Evolutionary conservation across 2,329 filamentous ascomycete genomes (phyloP).

Genomic region (Zymoseptoria pseudotritici): DNA sequence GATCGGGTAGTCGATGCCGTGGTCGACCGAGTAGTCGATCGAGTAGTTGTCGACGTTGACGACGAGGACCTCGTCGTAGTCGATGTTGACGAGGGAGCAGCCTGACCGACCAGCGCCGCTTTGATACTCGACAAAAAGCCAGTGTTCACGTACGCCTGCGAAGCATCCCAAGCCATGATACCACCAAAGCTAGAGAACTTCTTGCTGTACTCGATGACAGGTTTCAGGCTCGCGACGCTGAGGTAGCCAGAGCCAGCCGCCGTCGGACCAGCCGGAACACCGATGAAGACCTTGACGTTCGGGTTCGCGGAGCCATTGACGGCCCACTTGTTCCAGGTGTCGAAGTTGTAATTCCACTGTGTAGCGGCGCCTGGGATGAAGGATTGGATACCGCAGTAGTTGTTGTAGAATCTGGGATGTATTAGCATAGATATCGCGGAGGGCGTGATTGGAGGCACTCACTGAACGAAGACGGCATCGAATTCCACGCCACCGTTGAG

Average conservation of each 20-base stretch:
- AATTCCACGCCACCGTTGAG: conserved; percentile 55
- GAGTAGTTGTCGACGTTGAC: background rate
- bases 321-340: conserved; percentile 38
- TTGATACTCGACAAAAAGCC: conserved; percentile 23
- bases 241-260: conserved; percentile 29
- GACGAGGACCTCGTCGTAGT: background rate
- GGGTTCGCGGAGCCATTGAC: conserved; percentile 20
- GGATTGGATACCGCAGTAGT: conserved; percentile 38
- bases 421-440: background rate
- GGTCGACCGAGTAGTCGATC: background rate
- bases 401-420: conserved; percentile 39
- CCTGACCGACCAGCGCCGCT: background rate
- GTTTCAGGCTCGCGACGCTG: conserved; percentile 20
- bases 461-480: conserved; percentile 27
- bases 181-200: conserved; percentile 32
- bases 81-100: background rate
- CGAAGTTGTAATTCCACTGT: conserved; percentile 46
- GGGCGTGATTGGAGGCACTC: conserved; percentile 9
- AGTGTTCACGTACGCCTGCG: conserved; percentile 36
- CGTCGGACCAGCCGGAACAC: conserved; percentile 31
- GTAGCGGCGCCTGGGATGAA: conserved; percentile 30
- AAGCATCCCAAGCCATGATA: conserved; percentile 42
- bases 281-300: conserved; percentile 30
- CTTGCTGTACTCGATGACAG: conserved; percentile 27
- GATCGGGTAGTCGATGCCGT: background rate